These are phyloP conservation scores for Phytophthora multivora DNA, from an alignment of 352 stramenopile genomes.

Conservation along the genomic window DNA sequence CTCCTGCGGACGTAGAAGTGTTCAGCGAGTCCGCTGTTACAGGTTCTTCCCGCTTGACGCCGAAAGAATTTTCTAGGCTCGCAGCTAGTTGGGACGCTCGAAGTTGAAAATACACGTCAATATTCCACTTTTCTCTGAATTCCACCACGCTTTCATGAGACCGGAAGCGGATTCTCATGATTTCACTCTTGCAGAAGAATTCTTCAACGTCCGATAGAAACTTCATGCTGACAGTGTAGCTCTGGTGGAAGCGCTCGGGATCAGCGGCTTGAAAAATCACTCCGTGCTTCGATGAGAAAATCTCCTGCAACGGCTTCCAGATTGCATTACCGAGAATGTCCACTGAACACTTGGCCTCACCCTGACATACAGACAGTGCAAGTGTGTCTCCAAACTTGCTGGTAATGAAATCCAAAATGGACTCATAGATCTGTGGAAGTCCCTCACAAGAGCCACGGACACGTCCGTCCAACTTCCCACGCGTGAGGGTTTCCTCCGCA, in stretches of 20 bases:
- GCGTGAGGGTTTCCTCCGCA: constrained; percentile 76
- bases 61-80: constrained; percentile 58
- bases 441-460: constrained; percentile 80
- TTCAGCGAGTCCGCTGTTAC: constrained; percentile 4
- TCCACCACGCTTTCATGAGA: constrained; percentile 71
- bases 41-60: constrained; percentile 33
- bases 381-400: constrained; percentile 74
- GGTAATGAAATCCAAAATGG: constrained; percentile 72
- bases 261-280: constrained; percentile 86
- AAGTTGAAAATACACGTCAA: constrained; percentile 89
- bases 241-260: constrained; percentile 80
- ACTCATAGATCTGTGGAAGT: constrained; percentile 71
- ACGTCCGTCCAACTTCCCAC: constrained; percentile 73
- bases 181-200: constrained; percentile 56
- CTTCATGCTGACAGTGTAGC: constrained; percentile 76
- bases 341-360: constrained; percentile 64
- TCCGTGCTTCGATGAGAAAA: constrained; percentile 70
- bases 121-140: constrained; percentile 90
- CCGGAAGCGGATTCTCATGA: constrained; percentile 69
- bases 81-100: constrained; percentile 59
- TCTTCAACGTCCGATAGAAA: constrained; percentile 67
- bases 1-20: neutral
- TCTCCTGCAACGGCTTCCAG: constrained; percentile 78
- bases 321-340: constrained; percentile 84
- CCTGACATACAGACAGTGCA: constrained; percentile 66